Evolutionary conservation across 345 rosid genomes (phyloP).

Genomic region (Eucalyptus urophylla): DNA sequence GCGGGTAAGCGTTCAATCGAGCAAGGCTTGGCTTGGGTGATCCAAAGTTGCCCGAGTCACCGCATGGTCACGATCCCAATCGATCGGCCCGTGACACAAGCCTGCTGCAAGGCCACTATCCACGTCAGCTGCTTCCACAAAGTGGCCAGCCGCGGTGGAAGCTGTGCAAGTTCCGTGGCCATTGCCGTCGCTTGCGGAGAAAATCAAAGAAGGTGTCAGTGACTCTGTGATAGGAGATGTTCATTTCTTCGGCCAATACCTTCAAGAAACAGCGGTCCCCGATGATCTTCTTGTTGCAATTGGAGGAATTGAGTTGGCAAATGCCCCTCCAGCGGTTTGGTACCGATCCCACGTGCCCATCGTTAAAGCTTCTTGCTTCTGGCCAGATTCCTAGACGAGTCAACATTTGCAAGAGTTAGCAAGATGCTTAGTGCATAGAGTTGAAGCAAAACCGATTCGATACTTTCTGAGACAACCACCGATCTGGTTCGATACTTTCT

Average conservation of each 20-base stretch:
- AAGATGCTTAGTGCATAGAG: neutral
- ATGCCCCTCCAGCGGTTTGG: conserved; percentile 24
- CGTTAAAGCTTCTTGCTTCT: conserved; percentile 43
- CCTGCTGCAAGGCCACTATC: conserved; percentile 31
- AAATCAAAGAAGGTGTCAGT: neutral
- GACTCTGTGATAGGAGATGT: neutral
- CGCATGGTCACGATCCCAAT: no score
- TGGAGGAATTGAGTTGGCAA: conserved; percentile 30
- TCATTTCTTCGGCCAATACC: neutral
- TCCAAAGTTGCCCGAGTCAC: no score
- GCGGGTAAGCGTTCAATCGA: no score
- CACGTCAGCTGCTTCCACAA: conserved; percentile 4
- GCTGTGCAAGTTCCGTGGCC: no score
- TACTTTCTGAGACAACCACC: neutral
- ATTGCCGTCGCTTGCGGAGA: no score
- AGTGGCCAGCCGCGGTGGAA: no score
- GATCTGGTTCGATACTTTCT: no score
- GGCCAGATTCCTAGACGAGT: conserved; percentile 40
- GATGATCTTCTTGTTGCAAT: conserved; percentile 17
- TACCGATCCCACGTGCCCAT: neutral
- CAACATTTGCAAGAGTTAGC: neutral
- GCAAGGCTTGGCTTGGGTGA: no score
- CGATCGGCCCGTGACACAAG: no score
- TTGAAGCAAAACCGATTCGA: neutral
- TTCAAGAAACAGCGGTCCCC: conserved; percentile 37